Evolutionary conservation across 345 rosid species (phyloP), one percentile per base, ranked within the genome.

Genomic region (Noccaea caerulescens): DNA sequence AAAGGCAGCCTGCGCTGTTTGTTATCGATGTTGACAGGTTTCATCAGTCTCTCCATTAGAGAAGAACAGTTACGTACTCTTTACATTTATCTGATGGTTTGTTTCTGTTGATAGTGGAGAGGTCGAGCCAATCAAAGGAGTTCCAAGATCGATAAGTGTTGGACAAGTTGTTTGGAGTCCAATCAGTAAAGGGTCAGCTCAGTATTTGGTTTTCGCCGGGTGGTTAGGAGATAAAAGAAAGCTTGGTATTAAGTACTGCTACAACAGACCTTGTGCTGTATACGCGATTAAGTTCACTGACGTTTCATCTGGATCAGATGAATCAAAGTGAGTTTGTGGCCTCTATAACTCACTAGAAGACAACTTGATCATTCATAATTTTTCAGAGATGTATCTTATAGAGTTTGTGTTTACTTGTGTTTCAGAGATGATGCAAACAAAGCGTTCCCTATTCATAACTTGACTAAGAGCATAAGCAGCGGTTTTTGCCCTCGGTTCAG

Each of bases 151-250:
- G 7, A 34, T 94, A 66, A 94, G 98, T 47, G 77, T 80, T 72
- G 97, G 99, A 39, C 99, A 94, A 79, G 99, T 91, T 33, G 88
- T 91, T 52, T 94, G 99, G 99, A 87, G 93, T 62, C 97, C 96
- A 65, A 33, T 67, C 37, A 45, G 52, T 39, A 77, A 76, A 58
- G 86, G 81, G 33, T 61, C 42, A 12, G 51, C 81, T 69, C 91
- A 82, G 50, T 82, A 80, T 78, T 73, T 94, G 71, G 89, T 94
- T 77, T 91, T 89, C 67, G 98, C 86, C 14, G 98, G 97, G 23
- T 91, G 97, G 99, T 76, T 86, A 63, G 81, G 89, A 43, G 84
- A 81, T 43, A 69, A 74, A 58, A 83, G 98, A 80, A 94, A 94
- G 84, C 85, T 94, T 62, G 99, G 98, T 59, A 87, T 93, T 38